Evolutionary conservation across 2,329 filamentous ascomycete genomes (phyloP).

Genomic region (Neonectria ditissima): DNA sequence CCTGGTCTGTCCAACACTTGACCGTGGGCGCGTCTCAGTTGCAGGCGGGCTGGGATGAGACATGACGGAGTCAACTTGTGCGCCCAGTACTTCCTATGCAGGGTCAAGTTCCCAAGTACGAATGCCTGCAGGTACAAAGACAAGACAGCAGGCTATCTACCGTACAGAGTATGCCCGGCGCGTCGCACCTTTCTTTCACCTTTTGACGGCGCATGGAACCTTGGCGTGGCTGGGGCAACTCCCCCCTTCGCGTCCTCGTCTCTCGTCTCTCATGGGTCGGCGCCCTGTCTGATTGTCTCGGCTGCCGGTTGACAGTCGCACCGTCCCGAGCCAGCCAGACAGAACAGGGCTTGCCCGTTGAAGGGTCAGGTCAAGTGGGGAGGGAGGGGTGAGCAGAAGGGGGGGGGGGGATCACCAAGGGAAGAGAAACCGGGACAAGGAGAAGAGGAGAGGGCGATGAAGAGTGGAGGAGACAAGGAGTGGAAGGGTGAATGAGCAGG

Average conservation of each 20-base stretch:
- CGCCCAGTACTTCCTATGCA: slow-evolving; percentile 6
- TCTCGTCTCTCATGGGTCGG: background rate
- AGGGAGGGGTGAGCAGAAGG: slow-evolving; percentile 1
- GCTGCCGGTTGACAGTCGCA: slow-evolving; percentile 21
- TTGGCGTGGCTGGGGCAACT: slow-evolving; percentile 6
- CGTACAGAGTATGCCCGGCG: slow-evolving; percentile 11
- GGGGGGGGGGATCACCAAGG: slow-evolving; percentile 3
- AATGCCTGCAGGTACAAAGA: background rate
- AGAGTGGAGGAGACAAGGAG: background rate
- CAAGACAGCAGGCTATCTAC: slow-evolving; percentile 2
- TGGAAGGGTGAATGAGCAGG: background rate
- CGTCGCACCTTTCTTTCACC: slow-evolving; percentile 11
- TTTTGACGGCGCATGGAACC: background rate
- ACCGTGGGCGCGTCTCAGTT: slow-evolving; percentile 1
- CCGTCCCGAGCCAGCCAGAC: slow-evolving; percentile 3
- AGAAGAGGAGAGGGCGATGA: background rate
- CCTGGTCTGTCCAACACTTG: background rate
- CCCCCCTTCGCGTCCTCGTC: background rate
- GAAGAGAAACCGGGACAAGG: background rate
- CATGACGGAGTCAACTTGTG: slow-evolving; percentile 8
- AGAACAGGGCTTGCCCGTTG: slow-evolving; percentile 6
- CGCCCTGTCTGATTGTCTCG: slow-evolving; percentile 24
- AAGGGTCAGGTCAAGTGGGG: background rate
- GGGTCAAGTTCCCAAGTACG: background rate
- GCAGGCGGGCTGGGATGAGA: background rate